phyloP scores from a whole-genome alignment of 257 asterid species.

The Pogostemon cablin region DNA sequence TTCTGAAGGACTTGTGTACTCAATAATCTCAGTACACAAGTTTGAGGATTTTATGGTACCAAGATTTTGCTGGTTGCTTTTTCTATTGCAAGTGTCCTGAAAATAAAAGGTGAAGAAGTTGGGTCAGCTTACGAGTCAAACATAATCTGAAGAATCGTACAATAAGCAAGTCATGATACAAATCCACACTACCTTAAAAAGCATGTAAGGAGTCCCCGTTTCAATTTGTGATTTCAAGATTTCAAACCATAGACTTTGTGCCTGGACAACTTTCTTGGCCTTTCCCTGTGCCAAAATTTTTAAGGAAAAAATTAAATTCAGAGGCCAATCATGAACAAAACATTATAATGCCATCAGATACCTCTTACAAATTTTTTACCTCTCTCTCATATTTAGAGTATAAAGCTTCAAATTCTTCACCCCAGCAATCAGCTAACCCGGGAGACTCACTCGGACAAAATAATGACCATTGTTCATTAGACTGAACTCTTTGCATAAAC shows the following conservation, averaged over 20 bases:
- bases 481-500: conserved; percentile 84
- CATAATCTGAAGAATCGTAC: not conserved
- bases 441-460: conserved; percentile 97
- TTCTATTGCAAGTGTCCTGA: conserved; percentile 91
- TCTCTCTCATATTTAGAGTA: conserved; percentile 70
- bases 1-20: conserved; percentile 86
- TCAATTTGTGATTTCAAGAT: conserved; percentile 66
- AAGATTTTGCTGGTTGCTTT: conserved; percentile 96
- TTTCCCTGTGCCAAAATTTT: conserved; percentile 49
- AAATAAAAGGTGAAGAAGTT: conserved; percentile 13
- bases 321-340: conserved; percentile 6
- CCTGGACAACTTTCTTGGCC: conserved; percentile 64
- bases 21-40: conserved; percentile 91
- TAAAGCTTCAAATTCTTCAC: conserved; percentile 85
- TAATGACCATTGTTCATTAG: conserved; percentile 76
- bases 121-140: conserved; percentile 22
- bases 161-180: not conserved
- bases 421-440: conserved; percentile 99
- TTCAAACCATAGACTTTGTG: conserved; percentile 62
- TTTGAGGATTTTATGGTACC: conserved; percentile 95
- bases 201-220: conserved; percentile 67
- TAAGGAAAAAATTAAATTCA: not conserved
- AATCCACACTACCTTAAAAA: conserved; percentile 51
- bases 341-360: conserved; percentile 10
- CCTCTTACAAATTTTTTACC: conserved; percentile 41